Base-by-base conservation (phyloP, 371 early-diverging fungal genomes). In the Choanephora cucurbitarum region DNA sequence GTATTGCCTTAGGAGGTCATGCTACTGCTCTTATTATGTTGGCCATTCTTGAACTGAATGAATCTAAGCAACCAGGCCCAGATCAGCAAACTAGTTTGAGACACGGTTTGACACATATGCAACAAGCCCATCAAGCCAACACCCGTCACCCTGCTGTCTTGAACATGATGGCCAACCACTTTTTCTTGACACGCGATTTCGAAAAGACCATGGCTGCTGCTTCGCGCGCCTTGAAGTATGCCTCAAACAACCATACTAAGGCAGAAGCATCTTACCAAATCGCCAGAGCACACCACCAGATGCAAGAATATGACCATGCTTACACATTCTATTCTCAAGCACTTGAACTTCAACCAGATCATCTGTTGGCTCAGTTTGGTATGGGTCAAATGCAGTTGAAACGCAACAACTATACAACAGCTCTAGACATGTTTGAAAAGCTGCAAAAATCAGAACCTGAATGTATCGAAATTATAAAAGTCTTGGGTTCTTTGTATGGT, bases 31-130 rank as follows among this genome's bases (percentile, higher is more conserved):
- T 86, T 13, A 75, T 86, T 7, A 69, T 91, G 56, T 70, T 94
- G 48, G 84, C 92, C 0, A 86, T 88, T 33, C 62, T 93, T 41
- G 89, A 94, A 33, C 83, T 92, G 62, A 94, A 95, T 66, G 77
- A 79, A 48, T 74, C 81, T 41, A 86, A 90, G 66, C 44, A 73
- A 34, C 47, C 57, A 19, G 69, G 77, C 39, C 45, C 70, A 44
- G 44, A 64, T 44, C 69, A 75, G 18, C 69, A 71, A 42, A 49
- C 68, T 40, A 55, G 76, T 43, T 49, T 81, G 18, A 47, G 51
- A 49, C 52, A 67, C 17, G 86, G 80, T 47, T 60, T 80, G 17
- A 46, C 62, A 18, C 77, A 82, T 34, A 74, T 86, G 64, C 75
- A 80, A 42, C 63, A 78, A 22, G 82, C 84, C 3, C 79, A 77